phyloP scores from a whole-genome alignment of 176 grass and related monocot genomes.

The Olyra latifolia region DNA sequence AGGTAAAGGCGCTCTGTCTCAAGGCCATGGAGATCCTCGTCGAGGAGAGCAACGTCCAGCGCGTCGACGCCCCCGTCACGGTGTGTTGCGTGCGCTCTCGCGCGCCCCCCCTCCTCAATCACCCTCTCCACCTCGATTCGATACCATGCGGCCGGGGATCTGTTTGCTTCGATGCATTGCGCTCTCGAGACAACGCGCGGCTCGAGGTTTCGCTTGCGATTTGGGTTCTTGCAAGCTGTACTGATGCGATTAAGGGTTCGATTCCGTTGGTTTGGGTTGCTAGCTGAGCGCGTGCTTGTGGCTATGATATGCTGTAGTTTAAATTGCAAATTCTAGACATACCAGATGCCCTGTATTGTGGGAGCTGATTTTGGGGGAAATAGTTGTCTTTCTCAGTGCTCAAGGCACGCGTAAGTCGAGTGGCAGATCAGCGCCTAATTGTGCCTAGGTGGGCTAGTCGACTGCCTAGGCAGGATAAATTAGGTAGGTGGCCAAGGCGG shows the following conservation, averaged over 20 bases:
- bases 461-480: no score
- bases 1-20: slow-evolving; percentile 96
- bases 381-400: neutral
- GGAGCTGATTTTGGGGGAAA: neutral
- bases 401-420: no score
- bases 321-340: neutral
- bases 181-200: neutral
- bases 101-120: neutral
- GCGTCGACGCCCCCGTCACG: slow-evolving; percentile 93
- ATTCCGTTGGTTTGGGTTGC: neutral
- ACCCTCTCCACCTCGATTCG: neutral
- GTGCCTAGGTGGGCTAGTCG: no score
- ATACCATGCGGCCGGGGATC: neutral
- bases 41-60: slow-evolving; percentile 98
- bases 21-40: slow-evolving; percentile 99
- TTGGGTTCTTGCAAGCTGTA: neutral
- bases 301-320: neutral
- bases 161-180: neutral
- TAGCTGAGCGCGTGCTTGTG: neutral
- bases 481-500: no score
- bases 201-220: neutral
- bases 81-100: slow-evolving; percentile 57
- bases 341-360: neutral
- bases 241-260: neutral
- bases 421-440: no score